A percentile compares a stretch with the other conserved stretches of the same genome.
Conservation (phyloP, 768 basidiomycete genomes). For the Leccinum ochraceum region DNA sequence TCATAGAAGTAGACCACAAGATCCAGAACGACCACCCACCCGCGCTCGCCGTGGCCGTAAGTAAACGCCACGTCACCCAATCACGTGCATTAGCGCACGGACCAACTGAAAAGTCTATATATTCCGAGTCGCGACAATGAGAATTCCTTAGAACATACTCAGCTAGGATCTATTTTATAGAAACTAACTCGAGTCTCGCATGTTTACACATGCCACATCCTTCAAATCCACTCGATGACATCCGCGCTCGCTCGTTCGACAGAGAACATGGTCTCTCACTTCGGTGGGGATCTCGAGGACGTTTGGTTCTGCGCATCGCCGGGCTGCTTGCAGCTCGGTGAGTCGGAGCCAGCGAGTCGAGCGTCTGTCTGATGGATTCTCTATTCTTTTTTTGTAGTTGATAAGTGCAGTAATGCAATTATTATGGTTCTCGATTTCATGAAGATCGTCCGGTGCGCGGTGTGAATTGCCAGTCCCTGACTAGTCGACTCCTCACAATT, state of each 20-base stretch:
- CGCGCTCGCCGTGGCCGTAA: background rate
- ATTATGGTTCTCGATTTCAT: too few species aligned
- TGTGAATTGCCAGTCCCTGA: too few species aligned
- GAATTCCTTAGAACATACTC: conserved; percentile 69
- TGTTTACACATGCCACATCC: conserved; percentile 74
- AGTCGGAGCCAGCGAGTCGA: conserved; percentile 49
- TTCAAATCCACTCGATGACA: conserved; percentile 75
- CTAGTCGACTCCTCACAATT: too few species aligned
- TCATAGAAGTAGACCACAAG: background rate
- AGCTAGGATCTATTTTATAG: conserved; percentile 81
- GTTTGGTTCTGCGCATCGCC: conserved; percentile 47
- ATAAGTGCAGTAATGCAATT: background rate
- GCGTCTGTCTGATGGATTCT: conserved; percentile 62
- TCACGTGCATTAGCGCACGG: conserved; percentile 35
- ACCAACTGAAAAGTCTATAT: conserved; percentile 39
- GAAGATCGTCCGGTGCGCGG: too few species aligned
- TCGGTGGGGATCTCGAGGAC: conserved; percentile 55
- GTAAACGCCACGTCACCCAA: background rate
- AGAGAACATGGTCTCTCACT: conserved; percentile 55
- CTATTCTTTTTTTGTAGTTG: background rate
- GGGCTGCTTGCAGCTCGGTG: conserved; percentile 31
- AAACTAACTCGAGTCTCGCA: conserved; percentile 79
- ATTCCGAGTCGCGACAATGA: conserved; percentile 15
- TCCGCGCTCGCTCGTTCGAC: conserved; percentile 62
- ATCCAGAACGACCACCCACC: background rate